Evolutionary conservation across 1,284 basidiomycete genomes (phyloP), one percentile per base, ranked within the genome.

Genomic region (Cutaneotrichosporon dermatis): DNA sequence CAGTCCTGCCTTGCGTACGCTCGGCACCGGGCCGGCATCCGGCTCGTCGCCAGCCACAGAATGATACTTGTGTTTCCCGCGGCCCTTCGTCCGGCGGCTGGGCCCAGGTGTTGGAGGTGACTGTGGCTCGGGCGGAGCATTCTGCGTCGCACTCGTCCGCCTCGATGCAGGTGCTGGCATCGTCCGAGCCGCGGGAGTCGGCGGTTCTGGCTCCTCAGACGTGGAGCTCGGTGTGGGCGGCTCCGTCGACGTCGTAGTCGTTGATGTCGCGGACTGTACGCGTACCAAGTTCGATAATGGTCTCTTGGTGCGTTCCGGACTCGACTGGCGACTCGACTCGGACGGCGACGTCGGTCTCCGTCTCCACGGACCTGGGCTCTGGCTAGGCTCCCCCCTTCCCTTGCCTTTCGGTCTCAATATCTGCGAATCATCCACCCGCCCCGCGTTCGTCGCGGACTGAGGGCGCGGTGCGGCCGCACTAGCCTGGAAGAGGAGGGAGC

Each of bases 1-100:
- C 58, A 94, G 74, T 3, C 90, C 89, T 8, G 51, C 61, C 57
- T 65, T 69, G n/a, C 58, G 52, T 25, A 58, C 16, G 12, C 46
- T 58, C 16, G 37, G 40, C 33, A 12, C 12, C 2, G 39, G 15
- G 13, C 40, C 46, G 25, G 25, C 25, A 25, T 25, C 25, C 4
- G 51, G 52, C 9, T 55, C 51, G 12, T 53, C 55, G 8, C 51
- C 37, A 7, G 54, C 50, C 15, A 64, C 50, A 8, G 51, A 16
- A n/a, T 61, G 60, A 41, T 64, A 64, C 43, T 61, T 59, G 40
- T 57, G 57, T 49, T 56, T 48, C 2, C 60, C 55, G 1, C 56
- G 16, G 2, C 51, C 52, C 43, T 51, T 54, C 2, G 55, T 58
- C 13, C 43, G 41, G 8, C 45, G 10, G 2, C 42, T 16, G 4